Evolutionary conservation across 2,329 filamentous ascomycete genomes (phyloP), one percentile per base, ranked within the genome.

Genomic region (Scolecobasidium constrictum): DNA sequence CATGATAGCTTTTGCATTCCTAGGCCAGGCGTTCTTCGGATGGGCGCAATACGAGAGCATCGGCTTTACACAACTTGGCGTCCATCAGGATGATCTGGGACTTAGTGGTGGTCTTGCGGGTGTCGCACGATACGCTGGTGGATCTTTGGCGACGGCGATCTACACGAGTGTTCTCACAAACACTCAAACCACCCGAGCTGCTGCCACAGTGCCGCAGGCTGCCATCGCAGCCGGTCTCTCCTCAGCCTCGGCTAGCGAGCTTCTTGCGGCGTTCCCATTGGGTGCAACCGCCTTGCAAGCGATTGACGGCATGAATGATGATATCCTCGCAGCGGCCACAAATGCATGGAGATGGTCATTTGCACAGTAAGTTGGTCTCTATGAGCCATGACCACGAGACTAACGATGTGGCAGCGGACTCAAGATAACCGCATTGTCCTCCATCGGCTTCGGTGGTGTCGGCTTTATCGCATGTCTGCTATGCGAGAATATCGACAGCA

Each of bases 51-150:
- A 69, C 43, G 52, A 70, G 16, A 64, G 61, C 15, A 70, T 73
- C 48, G 65, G 68, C 2, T 64, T 67, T 46, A 67, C 64, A 4
- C 68, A 71, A 50, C 63, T 71, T 45, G 68, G 67, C n/a, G 66
- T 68, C 3, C 60, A 66, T 19, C 69, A 72, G 46, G 59, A 64
- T 15, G 65, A 71, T 38, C 58, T 72, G 0, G 68, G 68, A 12
- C 61, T 67, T 12, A 58, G 56, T 33, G 65, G 65, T 26, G 67
- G 64, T 38, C 56, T 68, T 9, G 57, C 60, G 4, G 66, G 66
- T 17, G 61, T 66, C 4, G 60, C 63, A 19, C 57, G 66, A 4
- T 70, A 64, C 46, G 62, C 64, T 3, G 64, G 63, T 35, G 65
- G 65, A 18, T 56, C 62, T 7, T 57, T 69, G 39, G 64, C 63